Conservation (phyloP, 75 land plant species). For the Pseudotsuga menziesii region DNA sequence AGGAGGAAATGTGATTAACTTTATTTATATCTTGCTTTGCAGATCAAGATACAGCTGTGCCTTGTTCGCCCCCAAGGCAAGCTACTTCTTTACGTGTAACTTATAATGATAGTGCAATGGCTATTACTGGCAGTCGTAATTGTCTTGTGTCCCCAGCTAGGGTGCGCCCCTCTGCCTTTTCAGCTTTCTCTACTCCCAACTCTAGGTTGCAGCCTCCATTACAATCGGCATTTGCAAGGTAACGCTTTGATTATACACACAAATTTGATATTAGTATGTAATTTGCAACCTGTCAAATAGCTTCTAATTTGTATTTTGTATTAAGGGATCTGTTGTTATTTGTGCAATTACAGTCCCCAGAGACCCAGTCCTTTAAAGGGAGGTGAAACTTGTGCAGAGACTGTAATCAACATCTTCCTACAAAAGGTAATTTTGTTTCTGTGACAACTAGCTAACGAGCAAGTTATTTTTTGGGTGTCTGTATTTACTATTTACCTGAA, state of each 20-base stretch:
- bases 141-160: conserved; percentile 71
- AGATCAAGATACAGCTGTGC: conserved; percentile 44
- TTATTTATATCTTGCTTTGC: background rate
- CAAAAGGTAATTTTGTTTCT: conserved; percentile 54
- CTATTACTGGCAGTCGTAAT: conserved; percentile 28
- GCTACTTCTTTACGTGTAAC: too few relatives aligned
- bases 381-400: conserved; percentile 92
- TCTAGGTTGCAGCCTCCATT: conserved; percentile 51
- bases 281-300: background rate
- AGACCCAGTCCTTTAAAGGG: conserved; percentile 68
- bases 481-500: too few relatives aligned
- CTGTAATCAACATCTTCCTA: conserved; percentile 74
- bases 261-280: too few relatives aligned
- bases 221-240: conserved; percentile 96
- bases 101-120: conserved; percentile 37
- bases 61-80: conserved; percentile 25
- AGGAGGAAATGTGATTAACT: too few relatives aligned
- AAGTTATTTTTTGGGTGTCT: too few relatives aligned
- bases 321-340: background rate
- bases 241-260: background rate
- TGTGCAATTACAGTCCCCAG: conserved; percentile 63
- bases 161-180: conserved; percentile 33
- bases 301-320: background rate
- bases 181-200: conserved; percentile 39
- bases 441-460: too few relatives aligned